Base-by-base conservation (phyloP, 1,284 basidiomycete genomes). In the Ustilago bromivora region DNA sequence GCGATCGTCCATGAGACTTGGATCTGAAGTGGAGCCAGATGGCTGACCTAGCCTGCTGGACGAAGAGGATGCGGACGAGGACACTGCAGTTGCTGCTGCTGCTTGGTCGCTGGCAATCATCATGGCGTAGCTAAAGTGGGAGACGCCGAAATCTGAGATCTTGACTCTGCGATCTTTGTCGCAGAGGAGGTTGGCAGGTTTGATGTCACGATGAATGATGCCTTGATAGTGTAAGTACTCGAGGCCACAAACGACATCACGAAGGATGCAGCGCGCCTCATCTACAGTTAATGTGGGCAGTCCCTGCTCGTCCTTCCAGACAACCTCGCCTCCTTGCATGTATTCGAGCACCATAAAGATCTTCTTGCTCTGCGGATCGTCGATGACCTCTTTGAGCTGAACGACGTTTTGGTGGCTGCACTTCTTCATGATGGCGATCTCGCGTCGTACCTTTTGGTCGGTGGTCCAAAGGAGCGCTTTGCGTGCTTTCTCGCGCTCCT, bases 201-300 rank as follows among this genome's bases (percentile, higher is more conserved):
- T 99, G 89, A 99, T 98, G 87, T 99, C 97, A 66, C 97, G 94
- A 87, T 99, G 97, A 60, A 99, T 98, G 87, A 99, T 98, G 41
- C 96, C 96, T 85, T 98, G 94, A 82, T 93, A 91, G 86, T 99
- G 96, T 7, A 99, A 88, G 86, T 98, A 98, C 85, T 97, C 94
- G 53, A 99, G 90, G 32, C 96, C 96, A 19, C 96, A 90, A 49
- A 97, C 91, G 56, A 95, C 93, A 86, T 98, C 96, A 65, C 96
- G 91, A 83, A 96, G 92, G 55, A 96, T 96, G 63, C 92, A 90
- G 41, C 95, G 88, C 8, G 93, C 92, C 85, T 98, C 93, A 61
- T 91, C 90, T 15, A 97, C 90, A 9, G 92, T 92, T 70, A 98
- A 88, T 9, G 93, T 89, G 4, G 96, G 96, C 9, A 71, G 72